Conservation (phyloP, 495 filamentous ascomycete genomes). For the Aspergillus heteromorphus region DNA sequence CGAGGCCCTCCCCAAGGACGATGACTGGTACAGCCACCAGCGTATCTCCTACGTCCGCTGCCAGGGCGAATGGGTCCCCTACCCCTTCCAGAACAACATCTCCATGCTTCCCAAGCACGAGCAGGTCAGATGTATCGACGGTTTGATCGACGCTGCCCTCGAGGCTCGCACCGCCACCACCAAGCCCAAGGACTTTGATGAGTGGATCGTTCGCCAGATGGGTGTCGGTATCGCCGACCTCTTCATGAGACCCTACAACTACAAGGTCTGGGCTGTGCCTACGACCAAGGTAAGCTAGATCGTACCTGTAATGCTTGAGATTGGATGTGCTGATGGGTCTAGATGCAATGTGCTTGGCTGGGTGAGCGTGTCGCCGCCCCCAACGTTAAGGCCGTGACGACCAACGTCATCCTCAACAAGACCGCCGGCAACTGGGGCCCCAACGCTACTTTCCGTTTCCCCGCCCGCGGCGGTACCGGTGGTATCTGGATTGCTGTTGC, state of each 20-base stretch:
- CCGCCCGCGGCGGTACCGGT: slow-evolving; percentile 89
- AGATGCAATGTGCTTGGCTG: slow-evolving; percentile 99
- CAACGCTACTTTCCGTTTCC: slow-evolving; percentile 98
- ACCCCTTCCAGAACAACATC: slow-evolving; percentile 99
- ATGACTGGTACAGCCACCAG: slow-evolving; percentile 97
- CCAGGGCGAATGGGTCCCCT: slow-evolving; percentile 93
- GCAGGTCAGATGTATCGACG: slow-evolving; percentile 90
- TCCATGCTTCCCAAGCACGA: slow-evolving; percentile 97
- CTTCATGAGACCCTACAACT: slow-evolving; percentile 99
- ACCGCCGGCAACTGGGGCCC: slow-evolving; percentile 97
- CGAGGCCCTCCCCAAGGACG: slow-evolving; percentile 86
- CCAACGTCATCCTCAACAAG: slow-evolving; percentile 94
- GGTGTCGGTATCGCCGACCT: slow-evolving; percentile 85
- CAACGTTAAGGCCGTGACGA: slow-evolving; percentile 90
- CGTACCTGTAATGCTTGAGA: background rate
- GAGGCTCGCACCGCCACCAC: slow-evolving; percentile 78
- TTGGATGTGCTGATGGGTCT: background rate
- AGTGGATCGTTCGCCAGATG: slow-evolving; percentile 95
- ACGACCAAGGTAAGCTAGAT: slow-evolving; percentile 78
- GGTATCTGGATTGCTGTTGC: slow-evolving; percentile 99
- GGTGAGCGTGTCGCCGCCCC: slow-evolving; percentile 98
- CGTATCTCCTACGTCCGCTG: slow-evolving; percentile 98
- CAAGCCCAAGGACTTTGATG: slow-evolving; percentile 94
- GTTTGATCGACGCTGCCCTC: slow-evolving; percentile 92
- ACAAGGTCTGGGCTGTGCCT: slow-evolving; percentile 98